phyloP scores from a whole-genome alignment of 495 filamentous ascomycete species.

The Daldinia decipiens region DNA sequence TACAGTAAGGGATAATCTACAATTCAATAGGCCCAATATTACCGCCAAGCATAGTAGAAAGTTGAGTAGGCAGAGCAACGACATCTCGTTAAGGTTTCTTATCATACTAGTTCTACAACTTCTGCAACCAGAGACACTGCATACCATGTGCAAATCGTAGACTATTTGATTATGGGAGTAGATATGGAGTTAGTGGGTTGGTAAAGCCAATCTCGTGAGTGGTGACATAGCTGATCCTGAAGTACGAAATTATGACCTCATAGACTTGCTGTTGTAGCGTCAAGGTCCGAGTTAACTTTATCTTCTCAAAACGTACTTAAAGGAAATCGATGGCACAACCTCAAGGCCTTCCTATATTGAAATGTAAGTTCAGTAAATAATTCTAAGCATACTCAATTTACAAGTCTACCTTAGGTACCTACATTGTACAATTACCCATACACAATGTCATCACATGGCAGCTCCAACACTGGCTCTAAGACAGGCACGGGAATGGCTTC shows the following conservation, averaged over 20 bases:
- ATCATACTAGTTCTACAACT: too few relatives aligned
- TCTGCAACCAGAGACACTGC: too few relatives aligned
- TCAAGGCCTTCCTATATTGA: not conserved
- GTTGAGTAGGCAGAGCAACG: too few relatives aligned
- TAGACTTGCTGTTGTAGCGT: conserved; percentile 19
- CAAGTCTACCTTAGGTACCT: too few relatives aligned
- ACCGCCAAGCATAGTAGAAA: too few relatives aligned
- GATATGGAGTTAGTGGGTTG: too few relatives aligned
- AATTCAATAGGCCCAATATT: too few relatives aligned
- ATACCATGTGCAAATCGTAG: too few relatives aligned
- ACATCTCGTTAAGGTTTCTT: too few relatives aligned
- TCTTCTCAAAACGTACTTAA: not conserved
- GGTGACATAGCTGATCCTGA: conserved; percentile 30
- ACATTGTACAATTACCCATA: not conserved
- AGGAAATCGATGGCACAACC: not conserved
- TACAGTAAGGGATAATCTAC: too few relatives aligned
- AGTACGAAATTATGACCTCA: conserved; percentile 39
- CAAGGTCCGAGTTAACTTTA: conserved; percentile 3
- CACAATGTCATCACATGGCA: conserved; percentile 45
- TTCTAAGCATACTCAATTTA: not conserved
- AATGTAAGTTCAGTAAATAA: not conserved
- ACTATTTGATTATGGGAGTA: too few relatives aligned
- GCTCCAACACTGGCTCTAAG: conserved; percentile 45
- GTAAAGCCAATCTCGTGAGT: not conserved
- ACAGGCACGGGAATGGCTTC: conserved; percentile 43